Evolutionary conservation across 148 eudicot genomes (phyloP), one percentile per base, ranked within the genome.

Genomic region (Rhododendron kiyosumense): DNA sequence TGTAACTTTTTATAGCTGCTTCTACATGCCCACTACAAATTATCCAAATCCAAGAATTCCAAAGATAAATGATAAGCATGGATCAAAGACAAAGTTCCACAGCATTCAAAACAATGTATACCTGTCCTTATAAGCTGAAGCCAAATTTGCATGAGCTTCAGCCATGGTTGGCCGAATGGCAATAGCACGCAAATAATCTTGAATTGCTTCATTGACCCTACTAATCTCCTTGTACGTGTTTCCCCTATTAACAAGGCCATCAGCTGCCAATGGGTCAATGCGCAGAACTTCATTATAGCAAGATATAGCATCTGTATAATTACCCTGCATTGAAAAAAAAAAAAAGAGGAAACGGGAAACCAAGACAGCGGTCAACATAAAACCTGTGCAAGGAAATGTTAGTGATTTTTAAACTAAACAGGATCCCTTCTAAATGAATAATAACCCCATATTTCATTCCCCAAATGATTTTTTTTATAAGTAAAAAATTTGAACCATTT

Each of bases 91-190:
- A 24, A 49, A 28, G 45, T 1, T 22, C 82, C 48, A 61, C 7
- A 32, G 54, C 57, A 41, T 45, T 41, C 15, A 78, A 78, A 65
- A 54, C 69, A 18, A 49, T 65, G 63, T 45, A 81, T 87, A 95
- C 99, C 99, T 96, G 88, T 96, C 98, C 82, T 95, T 97, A 59
- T 95, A 95, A 85, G 98, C 99, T 83, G 98, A 97, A 83, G 99
- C 99, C 89, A 97, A 86, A 90, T 95, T 95, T 81, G 98, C 98
- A 91, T 95, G 99, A 90, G 98, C 98, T 89, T 97, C 99, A 77
- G 99, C 98, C 98, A 95, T 93, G 87, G 91, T 85, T 84, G 99
- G 99, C 17, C 99, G 94, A 69, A 93, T 90, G 49, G 90, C 88
- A 88, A 97, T 94, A 57, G 98, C 99, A 92, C 88, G 92, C 46